Percentiles rank a stretch among this genome's conserved stretches.
phyloP scores from a whole-genome alignment of 164 flowering plant species.

The Euptelea pleiosperma region DNA sequence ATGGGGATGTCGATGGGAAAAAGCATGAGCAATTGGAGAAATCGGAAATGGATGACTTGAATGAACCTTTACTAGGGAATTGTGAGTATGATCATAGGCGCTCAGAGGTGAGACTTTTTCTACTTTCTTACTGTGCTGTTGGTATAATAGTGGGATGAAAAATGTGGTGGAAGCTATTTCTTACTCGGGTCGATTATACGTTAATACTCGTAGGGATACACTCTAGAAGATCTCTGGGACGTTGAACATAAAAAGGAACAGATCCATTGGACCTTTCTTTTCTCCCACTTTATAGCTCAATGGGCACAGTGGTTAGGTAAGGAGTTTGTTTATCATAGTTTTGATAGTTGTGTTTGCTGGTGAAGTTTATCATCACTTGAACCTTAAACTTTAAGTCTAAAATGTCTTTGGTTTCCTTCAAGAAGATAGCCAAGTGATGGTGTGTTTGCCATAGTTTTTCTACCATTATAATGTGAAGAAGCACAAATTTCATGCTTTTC shows the following conservation, averaged over 20 bases:
- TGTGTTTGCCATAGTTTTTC: no score
- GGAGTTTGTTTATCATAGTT: background rate
- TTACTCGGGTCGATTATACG: background rate
- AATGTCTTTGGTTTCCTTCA: background rate
- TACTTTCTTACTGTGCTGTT: background rate
- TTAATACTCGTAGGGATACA: slow-evolving; percentile 19
- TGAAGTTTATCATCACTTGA: background rate
- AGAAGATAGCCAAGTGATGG: no score
- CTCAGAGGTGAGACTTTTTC: slow-evolving; percentile 28
- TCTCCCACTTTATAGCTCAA: slow-evolving; percentile 73
- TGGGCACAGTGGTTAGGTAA: slow-evolving; percentile 96
- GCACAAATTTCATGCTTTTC: background rate
- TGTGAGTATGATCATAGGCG: slow-evolving; percentile 27
- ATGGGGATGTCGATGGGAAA: slow-evolving; percentile 71
- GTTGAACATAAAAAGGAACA: slow-evolving; percentile 46
- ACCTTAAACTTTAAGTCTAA: background rate
- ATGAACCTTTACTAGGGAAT: slow-evolving; percentile 69
- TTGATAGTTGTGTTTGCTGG: background rate
- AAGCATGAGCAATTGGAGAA: slow-evolving; percentile 42
- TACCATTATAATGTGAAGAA: no score
- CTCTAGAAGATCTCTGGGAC: slow-evolving; percentile 48
- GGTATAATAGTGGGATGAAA: background rate
- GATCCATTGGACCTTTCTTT: slow-evolving; percentile 69
- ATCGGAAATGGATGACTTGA: slow-evolving; percentile 38
- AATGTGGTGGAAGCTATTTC: background rate